Percentiles rank a stretch among this genome's conserved stretches.
phyloP scores from a whole-genome alignment of 805 yeast species.

The Nakazawaea ishiwadae region DNA sequence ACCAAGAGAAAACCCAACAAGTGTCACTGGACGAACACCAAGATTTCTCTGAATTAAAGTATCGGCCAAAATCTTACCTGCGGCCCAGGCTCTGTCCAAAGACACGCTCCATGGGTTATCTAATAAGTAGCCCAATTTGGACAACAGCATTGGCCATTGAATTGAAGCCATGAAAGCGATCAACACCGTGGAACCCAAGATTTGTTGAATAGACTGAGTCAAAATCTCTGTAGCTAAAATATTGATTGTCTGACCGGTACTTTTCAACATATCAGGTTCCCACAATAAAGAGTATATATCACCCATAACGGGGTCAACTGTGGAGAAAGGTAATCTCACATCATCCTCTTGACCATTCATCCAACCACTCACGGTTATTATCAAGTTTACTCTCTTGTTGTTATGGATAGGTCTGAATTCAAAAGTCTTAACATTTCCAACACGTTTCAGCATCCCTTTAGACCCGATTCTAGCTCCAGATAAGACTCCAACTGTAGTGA shows the following conservation, averaged over 20 bases:
- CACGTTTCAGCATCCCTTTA: constrained; percentile 78
- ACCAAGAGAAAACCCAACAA: constrained; percentile 92
- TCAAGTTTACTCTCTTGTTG: constrained; percentile 80
- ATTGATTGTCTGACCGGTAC: constrained; percentile 94
- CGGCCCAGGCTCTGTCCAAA: constrained; percentile 94
- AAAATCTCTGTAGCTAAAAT: constrained; percentile 92
- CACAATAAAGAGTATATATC: constrained; percentile 87
- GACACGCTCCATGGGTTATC: constrained; percentile 99
- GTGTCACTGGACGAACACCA: constrained; percentile 88
- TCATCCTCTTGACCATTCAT: constrained; percentile 94
- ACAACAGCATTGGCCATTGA: constrained; percentile 86
- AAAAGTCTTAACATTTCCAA: constrained; percentile 90
- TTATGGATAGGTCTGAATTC: constrained; percentile 92
- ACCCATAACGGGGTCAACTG: constrained; percentile 97
- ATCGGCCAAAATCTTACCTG: constrained; percentile 88
- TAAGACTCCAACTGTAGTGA: constrained; percentile 86
- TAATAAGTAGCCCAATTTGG: constrained; percentile 81
- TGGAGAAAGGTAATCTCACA: constrained; percentile 91
- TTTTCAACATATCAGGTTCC: constrained; percentile 97
- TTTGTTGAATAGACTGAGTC: constrained; percentile 90
- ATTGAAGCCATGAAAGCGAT: constrained; percentile 90
- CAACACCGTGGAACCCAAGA: constrained; percentile 84
- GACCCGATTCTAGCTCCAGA: constrained; percentile 89
- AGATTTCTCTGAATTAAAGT: constrained; percentile 80
- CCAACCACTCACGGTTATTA: constrained; percentile 95